Evolutionary conservation across 352 stramenopile genomes (phyloP).

Genomic region (Proteromonas lacertae): DNA sequence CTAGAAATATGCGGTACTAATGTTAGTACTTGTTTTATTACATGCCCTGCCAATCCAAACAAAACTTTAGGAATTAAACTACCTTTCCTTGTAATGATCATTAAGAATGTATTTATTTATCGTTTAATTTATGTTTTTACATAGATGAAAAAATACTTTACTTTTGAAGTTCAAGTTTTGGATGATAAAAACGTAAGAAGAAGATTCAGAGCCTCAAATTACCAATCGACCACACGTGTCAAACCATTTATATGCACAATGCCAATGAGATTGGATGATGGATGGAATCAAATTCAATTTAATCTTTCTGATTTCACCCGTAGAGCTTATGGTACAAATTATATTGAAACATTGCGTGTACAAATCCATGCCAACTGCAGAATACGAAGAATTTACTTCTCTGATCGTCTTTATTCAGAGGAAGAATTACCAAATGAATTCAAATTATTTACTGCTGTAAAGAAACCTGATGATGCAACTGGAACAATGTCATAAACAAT

Average conservation of each 20-base stretch:
- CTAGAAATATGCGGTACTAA: conserved; percentile 93
- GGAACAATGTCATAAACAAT: no score
- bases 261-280: conserved; percentile 83
- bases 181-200: conserved; percentile 87
- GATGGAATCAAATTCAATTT: conserved; percentile 95
- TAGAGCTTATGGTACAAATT: conserved; percentile 80
- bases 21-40: conserved; percentile 85
- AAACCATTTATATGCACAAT: conserved; percentile 96
- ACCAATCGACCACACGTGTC: conserved; percentile 65
- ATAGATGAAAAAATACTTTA: conserved; percentile 84
- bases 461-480: no score
- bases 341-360: conserved; percentile 76
- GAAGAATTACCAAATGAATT: conserved; percentile 81
- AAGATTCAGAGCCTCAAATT: conserved; percentile 76
- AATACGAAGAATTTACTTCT: conserved; percentile 87
- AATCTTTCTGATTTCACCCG: conserved; percentile 82
- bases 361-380: conserved; percentile 88
- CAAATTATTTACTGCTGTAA: no score
- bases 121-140: not conserved
- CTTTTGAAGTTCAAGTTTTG: conserved; percentile 83
- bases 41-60: conserved; percentile 55
- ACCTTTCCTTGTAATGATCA: conserved; percentile 88
- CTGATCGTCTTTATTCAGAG: conserved; percentile 73
- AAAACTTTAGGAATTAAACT: conserved; percentile 85
- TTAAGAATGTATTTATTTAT: conserved; percentile 43